Evolutionary conservation across 2,329 filamentous ascomycete genomes (phyloP).

Genomic region (Ilyonectria robusta): DNA sequence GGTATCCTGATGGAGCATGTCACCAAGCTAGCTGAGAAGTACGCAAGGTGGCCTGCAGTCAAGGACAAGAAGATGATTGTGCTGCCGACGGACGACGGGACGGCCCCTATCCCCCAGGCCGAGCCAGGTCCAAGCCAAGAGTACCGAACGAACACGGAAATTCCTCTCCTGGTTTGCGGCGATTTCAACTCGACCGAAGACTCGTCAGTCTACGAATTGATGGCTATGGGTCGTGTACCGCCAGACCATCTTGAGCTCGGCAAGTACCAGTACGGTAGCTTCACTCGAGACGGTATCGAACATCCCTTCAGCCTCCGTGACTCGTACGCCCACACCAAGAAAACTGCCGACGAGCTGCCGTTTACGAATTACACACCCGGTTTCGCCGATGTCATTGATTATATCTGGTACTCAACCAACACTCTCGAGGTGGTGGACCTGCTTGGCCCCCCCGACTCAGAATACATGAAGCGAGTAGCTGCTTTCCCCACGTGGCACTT

Average conservation of each 20-base stretch:
- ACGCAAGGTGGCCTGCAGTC: conserved; percentile 82
- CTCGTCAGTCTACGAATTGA: conserved; percentile 92
- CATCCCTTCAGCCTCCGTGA: conserved; percentile 96
- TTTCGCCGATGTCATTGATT: conserved; percentile 95
- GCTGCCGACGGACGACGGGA: conserved; percentile 61
- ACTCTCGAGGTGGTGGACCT: conserved; percentile 86
- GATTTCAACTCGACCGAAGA: conserved; percentile 94
- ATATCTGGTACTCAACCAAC: conserved; percentile 98
- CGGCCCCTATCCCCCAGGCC: conserved; percentile 62
- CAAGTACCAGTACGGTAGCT: conserved; percentile 89
- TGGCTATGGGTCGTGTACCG: conserved; percentile 83
- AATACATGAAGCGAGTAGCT: conserved; percentile 88
- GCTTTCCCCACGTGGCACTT: conserved; percentile 96
- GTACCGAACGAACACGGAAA: conserved; percentile 88
- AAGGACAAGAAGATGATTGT: conserved; percentile 82
- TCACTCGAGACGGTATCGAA: conserved; percentile 91
- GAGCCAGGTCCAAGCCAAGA: conserved; percentile 87
- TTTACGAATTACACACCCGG: conserved; percentile 98
- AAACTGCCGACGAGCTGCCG: conserved; percentile 85
- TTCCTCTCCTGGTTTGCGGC: conserved; percentile 91
- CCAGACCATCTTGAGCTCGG: conserved; percentile 86
- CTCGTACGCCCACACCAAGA: conserved; percentile 85
- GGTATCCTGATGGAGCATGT: conserved; percentile 96
- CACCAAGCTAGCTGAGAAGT: conserved; percentile 87
- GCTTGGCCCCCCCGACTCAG: conserved; percentile 87